A percentile compares a stretch with the other conserved stretches of the same genome.
Conservation (phyloP, 2,329 filamentous ascomycete genomes). For the Penicillium occitanis region DNA sequence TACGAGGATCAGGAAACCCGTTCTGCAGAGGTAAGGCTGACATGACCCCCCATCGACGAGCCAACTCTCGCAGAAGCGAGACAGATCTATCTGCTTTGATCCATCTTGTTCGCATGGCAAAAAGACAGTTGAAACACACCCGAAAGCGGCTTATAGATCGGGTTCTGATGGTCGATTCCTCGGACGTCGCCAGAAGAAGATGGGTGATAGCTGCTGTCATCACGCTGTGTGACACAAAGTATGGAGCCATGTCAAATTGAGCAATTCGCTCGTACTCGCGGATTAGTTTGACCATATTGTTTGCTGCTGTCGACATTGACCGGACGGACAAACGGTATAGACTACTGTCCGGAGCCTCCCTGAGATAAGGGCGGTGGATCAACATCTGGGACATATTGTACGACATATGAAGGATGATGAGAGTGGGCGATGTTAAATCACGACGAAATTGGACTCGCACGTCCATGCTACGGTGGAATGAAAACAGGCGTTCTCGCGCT, state of each 20-base stretch:
- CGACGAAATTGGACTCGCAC: background rate
- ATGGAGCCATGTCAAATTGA: slow-evolving; percentile 2
- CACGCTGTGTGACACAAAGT: slow-evolving; percentile 6
- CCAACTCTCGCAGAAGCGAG: background rate
- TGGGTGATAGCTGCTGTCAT: slow-evolving; percentile 5
- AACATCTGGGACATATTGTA: slow-evolving; percentile 13
- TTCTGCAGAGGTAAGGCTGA: slow-evolving; percentile 4
- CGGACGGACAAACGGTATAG: background rate
- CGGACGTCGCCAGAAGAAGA: background rate
- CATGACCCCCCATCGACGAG: slow-evolving; percentile 5
- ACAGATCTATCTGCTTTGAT: background rate
- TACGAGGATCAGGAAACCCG: slow-evolving; percentile 1
- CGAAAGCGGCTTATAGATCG: slow-evolving; percentile 3
- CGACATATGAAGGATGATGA: background rate
- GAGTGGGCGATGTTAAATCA: background rate
- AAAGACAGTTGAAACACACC: slow-evolving; percentile 3
- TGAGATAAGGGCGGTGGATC: slow-evolving; percentile 8
- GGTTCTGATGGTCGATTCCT: background rate
- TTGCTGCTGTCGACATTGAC: slow-evolving; percentile 6
- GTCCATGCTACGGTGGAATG: background rate
- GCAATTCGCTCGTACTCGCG: background rate
- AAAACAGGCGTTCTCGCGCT: background rate
- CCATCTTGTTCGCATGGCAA: slow-evolving; percentile 4
- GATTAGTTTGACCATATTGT: background rate
- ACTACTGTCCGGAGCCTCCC: background rate